Evolutionary conservation across 176 grass and related monocot species (phyloP).

Genomic region (Dactylis glomerata): DNA sequence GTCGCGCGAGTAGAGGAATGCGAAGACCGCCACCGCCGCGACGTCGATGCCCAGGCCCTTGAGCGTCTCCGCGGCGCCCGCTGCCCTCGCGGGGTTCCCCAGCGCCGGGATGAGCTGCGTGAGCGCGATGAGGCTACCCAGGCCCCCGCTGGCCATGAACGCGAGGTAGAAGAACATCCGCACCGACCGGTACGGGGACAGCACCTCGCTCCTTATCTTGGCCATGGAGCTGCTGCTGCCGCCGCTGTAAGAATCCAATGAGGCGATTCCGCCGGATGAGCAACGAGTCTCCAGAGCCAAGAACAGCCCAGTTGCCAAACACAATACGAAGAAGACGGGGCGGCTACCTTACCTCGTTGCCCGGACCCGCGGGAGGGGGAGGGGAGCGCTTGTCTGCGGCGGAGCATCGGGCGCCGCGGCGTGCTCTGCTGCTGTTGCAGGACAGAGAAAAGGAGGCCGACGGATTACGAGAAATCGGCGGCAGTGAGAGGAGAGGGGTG

Average conservation of each 20-base stretch:
- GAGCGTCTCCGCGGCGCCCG: conserved; percentile 38
- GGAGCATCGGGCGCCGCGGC: conserved; percentile 41
- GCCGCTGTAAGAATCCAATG: not conserved
- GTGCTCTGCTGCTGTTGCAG: conserved; percentile 16
- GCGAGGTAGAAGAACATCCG: conserved; percentile 99
- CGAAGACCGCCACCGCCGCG: conserved; percentile 64
- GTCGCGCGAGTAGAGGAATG: conserved; percentile 84
- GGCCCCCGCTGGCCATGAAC: conserved; percentile 70
- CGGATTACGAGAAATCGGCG: not conserved
- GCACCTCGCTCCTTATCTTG: conserved; percentile 87
- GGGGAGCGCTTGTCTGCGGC: conserved; percentile 56
- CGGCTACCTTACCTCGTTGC: conserved; percentile 65
- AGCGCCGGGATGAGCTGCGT: conserved; percentile 61
- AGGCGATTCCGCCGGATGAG: not conserved
- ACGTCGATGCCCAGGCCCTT: conserved; percentile 83
- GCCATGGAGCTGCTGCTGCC: conserved; percentile 56
- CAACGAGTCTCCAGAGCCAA: not conserved
- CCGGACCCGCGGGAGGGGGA: conserved; percentile 16
- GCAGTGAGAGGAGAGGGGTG: not conserved
- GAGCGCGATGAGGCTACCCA: conserved; percentile 71
- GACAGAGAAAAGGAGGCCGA: not conserved
- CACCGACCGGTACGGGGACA: conserved; percentile 75
- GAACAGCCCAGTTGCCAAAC: not conserved
- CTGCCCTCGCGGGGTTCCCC: conserved; percentile 38
- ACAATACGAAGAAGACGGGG: not conserved